Evolutionary conservation across 108 stramenopile genomes (phyloP).

Genomic region (Epipyxis sp.): DNA sequence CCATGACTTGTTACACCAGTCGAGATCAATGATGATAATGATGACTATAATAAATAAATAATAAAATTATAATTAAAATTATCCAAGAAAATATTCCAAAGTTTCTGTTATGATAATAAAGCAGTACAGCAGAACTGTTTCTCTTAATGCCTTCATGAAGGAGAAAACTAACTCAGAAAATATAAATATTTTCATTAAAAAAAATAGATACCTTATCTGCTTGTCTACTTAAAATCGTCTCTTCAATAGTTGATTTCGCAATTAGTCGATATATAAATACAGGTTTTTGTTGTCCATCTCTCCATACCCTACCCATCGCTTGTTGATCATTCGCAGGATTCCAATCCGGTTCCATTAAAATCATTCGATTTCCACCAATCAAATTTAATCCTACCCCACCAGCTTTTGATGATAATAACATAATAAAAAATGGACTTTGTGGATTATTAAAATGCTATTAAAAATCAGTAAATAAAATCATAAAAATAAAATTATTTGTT

Average conservation of each 20-base stretch:
- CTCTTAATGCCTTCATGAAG: too few relatives aligned
- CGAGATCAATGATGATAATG: too few relatives aligned
- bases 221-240: not conserved
- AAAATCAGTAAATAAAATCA: conserved; percentile 11
- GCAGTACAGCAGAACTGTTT: too few relatives aligned
- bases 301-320: conserved; percentile 20
- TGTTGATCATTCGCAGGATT: conserved; percentile 24
- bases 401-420: not conserved
- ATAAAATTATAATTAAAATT: too few relatives aligned
- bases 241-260: not conserved
- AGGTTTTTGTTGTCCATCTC: not conserved
- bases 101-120: too few relatives aligned
- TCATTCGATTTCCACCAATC: not conserved
- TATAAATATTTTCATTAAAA: too few relatives aligned
- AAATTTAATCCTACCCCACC: conserved; percentile 29
- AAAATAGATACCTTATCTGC: conserved; percentile 3
- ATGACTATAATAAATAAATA: too few relatives aligned
- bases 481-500: not conserved
- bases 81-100: too few relatives aligned
- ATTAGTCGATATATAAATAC: conserved; percentile 4
- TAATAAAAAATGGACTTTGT: not conserved
- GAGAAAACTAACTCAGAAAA: too few relatives aligned
- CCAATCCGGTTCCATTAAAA: conserved; percentile 24
- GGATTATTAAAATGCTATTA: conserved; percentile 17
- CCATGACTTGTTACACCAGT: too few relatives aligned